phyloP scores from a whole-genome alignment of 306 rosid species.

The Senna tora region DNA sequence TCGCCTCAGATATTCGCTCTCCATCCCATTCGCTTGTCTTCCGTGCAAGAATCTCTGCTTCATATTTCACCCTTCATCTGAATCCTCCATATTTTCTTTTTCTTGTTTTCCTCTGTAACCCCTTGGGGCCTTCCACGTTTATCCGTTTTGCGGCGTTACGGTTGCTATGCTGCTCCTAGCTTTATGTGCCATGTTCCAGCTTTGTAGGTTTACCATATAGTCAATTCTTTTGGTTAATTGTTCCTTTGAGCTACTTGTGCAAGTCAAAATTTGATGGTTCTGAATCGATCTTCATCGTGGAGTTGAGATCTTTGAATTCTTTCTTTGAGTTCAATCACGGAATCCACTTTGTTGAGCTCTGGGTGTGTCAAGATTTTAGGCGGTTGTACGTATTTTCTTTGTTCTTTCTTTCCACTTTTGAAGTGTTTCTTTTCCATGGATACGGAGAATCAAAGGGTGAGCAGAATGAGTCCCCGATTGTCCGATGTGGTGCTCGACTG shows the following conservation, averaged over 20 bases:
- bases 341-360: neutral
- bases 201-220: neutral
- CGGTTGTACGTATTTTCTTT: neutral
- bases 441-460: conserved; percentile 44
- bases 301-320: conserved; percentile 16
- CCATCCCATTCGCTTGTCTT: conserved; percentile 45
- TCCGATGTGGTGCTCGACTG: conserved; percentile 64
- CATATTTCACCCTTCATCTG: neutral
- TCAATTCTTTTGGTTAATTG: neutral
- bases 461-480: conserved; percentile 33
- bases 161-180: neutral
- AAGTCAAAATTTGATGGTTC: neutral
- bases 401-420: neutral
- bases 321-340: conserved; percentile 3
- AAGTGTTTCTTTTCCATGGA: neutral
- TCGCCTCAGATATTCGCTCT: conserved; percentile 28
- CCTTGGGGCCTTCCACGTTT: neutral
- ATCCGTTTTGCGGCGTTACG: conserved; percentile 32
- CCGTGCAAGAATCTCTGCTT: neutral
- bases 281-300: conserved; percentile 26
- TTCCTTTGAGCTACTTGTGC: neutral
- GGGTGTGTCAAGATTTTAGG: conserved; percentile 3
- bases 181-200: neutral
- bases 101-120: neutral
- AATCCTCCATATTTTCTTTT: neutral